Base-by-base conservation (phyloP, 2,329 filamentous ascomycete genomes). In the Claviceps sp. region DNA sequence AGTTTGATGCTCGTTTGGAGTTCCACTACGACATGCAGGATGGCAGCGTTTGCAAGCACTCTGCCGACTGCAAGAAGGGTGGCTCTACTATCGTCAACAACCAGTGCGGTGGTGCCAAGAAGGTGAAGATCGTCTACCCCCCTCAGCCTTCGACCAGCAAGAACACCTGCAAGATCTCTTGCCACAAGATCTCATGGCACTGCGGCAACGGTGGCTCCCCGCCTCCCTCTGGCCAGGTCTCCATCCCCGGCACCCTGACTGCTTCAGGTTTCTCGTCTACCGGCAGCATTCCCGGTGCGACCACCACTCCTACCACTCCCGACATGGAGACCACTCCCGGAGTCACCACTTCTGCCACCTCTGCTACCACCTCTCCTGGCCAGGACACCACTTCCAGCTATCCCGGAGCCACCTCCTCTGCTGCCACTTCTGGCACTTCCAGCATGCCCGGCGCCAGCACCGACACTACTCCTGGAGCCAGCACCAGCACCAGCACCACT, bases 91-190 rank as follows among this genome's bases (percentile, higher is more conserved):
- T 96, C 61, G 71, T 80, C 70, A 96, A 96, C 78, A 80, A 74
- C 55, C 89, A 96, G 76, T 97, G 91, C 67, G 91, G 89, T 79
- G 90, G 90, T 69, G 90, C 91, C 58, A 88, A 78, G 65, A 82
- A 81, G 53, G 89, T 96, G 56, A 82, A 79, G 51, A 82, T 96
- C 65, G 70, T 82, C 65, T 81, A 75, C 68, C 76, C 78, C 57
- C 68, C 78, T 54, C 80, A 84, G 64, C 71, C 42, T 62, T 65
- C 55, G 53, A 75, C 80, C 64, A 69, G 54, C 53, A 75, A 80
- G 65, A 69, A 75, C 48, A 70, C 69, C 60, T 93, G 87, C 70
- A 77, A 75, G 64, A 80, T 94, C 61, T 76, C 39, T 22, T 42
- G 52, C 39, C 47, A 50, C 53, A 53, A 56, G 52, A 54, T 57